Conservation (phyloP, 352 stramenopile species). For the Phytophthora pseudosyringae region DNA sequence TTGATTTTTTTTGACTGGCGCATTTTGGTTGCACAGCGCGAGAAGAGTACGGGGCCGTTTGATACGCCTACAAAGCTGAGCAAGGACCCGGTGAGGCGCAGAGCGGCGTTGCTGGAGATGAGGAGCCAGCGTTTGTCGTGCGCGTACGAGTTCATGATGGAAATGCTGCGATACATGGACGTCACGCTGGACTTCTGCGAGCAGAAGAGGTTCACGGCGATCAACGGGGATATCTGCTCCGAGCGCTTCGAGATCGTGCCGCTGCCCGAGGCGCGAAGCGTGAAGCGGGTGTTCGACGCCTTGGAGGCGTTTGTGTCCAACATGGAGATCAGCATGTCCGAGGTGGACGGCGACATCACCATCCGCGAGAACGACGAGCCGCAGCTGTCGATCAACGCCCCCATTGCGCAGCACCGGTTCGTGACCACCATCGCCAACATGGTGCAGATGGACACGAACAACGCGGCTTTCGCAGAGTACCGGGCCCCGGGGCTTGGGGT, state of each 20-base stretch:
- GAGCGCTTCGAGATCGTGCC: slow-evolving; percentile 48
- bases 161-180: slow-evolving; percentile 42
- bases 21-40: slow-evolving; percentile 23
- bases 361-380: slow-evolving; percentile 47
- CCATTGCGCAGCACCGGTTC: slow-evolving; percentile 37
- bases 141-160: slow-evolving; percentile 45
- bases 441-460: slow-evolving; percentile 48
- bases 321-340: slow-evolving; percentile 50
- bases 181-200: slow-evolving; percentile 43
- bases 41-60: slow-evolving; percentile 31
- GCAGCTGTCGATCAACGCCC: slow-evolving; percentile 8
- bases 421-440: slow-evolving; percentile 31
- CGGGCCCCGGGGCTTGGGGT: slow-evolving; percentile 9
- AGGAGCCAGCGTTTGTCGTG: slow-evolving; percentile 44
- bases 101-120: slow-evolving; percentile 25
- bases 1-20: background rate
- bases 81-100: slow-evolving; percentile 25
- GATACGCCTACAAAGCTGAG: slow-evolving; percentile 31
- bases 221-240: slow-evolving; percentile 46
- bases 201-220: slow-evolving; percentile 44
- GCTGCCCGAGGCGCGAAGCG: slow-evolving; percentile 26
- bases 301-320: slow-evolving; percentile 42
- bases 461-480: slow-evolving; percentile 39
- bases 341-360: slow-evolving; percentile 46
- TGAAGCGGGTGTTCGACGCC: slow-evolving; percentile 44